A percentile compares a stretch with the other conserved stretches of the same genome.
Conservation (phyloP, 139 green algal species). For the Volvox africanus region DNA sequence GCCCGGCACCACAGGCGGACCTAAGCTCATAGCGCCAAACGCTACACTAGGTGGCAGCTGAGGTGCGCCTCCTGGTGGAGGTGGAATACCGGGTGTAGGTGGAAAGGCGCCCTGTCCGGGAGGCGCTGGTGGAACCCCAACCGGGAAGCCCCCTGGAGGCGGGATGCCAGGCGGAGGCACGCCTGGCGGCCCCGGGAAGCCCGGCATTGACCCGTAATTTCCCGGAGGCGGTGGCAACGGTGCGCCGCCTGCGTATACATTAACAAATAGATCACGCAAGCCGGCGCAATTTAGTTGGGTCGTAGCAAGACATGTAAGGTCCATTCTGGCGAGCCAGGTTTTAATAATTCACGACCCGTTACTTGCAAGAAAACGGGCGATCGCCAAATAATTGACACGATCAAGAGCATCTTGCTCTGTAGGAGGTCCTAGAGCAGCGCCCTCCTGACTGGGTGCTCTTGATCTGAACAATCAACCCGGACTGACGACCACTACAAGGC, state of each 20-base stretch:
- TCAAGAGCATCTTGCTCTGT: background rate
- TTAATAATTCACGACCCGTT: background rate
- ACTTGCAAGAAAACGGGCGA: background rate
- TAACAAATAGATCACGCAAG: background rate
- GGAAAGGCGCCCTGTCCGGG: background rate
- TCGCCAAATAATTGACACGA: background rate
- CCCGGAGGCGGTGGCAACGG: slow-evolving; percentile 22
- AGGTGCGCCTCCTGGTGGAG: background rate
- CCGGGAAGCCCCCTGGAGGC: background rate
- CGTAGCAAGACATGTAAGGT: background rate
- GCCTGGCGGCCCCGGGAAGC: background rate
- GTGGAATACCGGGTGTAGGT: background rate
- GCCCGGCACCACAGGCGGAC: background rate
- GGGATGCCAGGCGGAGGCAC: background rate
- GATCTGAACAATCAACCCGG: background rate
- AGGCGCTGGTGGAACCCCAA: background rate
- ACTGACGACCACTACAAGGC: background rate
- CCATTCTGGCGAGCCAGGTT: background rate
- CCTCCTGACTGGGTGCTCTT: background rate
- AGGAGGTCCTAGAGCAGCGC: background rate
- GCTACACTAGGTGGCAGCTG: background rate
- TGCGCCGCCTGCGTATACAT: background rate
- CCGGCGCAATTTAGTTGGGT: background rate
- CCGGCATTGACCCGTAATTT: background rate
- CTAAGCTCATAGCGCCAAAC: slow-evolving; percentile 36